A percentile compares a stretch with the other conserved stretches of the same genome.
Conservation (phyloP, 257 asterid species). For the Hygrophila difformis region DNA sequence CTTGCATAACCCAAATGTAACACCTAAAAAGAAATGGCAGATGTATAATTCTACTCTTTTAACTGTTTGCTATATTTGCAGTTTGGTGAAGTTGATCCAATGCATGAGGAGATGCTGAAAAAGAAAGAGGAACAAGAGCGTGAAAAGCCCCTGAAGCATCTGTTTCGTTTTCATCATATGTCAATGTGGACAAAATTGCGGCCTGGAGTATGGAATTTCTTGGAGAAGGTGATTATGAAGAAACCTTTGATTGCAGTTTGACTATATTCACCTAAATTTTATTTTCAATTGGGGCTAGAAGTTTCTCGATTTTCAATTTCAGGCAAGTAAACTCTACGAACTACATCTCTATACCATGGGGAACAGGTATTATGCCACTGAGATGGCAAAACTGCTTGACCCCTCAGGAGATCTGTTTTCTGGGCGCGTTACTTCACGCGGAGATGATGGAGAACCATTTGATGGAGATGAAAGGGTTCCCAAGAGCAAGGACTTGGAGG, state of each 20-base stretch:
- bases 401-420: constrained; percentile 92
- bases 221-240: constrained; percentile 60
- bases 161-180: constrained; percentile 94
- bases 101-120: constrained; percentile 80
- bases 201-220: constrained; percentile 97
- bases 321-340: constrained; percentile 89
- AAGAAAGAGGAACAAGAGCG: constrained; percentile 95
- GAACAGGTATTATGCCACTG: constrained; percentile 92
- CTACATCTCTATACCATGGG: constrained; percentile 98
- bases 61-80: constrained; percentile 28
- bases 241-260: not conserved
- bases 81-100: constrained; percentile 82
- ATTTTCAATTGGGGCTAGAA: constrained; percentile 9
- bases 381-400: constrained; percentile 98
- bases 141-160: constrained; percentile 71
- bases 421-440: constrained; percentile 91
- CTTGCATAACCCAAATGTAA: no score
- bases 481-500: constrained; percentile 86
- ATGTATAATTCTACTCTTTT: no score
- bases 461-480: constrained; percentile 87
- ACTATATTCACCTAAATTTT: constrained; percentile 10
- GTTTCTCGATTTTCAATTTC: constrained; percentile 9
- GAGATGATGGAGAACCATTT: constrained; percentile 77
- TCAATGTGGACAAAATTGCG: constrained; percentile 98
- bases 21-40: no score